Evolutionary conservation across 257 asterid species (phyloP).

Genomic region (Solanum sparsipilum): DNA sequence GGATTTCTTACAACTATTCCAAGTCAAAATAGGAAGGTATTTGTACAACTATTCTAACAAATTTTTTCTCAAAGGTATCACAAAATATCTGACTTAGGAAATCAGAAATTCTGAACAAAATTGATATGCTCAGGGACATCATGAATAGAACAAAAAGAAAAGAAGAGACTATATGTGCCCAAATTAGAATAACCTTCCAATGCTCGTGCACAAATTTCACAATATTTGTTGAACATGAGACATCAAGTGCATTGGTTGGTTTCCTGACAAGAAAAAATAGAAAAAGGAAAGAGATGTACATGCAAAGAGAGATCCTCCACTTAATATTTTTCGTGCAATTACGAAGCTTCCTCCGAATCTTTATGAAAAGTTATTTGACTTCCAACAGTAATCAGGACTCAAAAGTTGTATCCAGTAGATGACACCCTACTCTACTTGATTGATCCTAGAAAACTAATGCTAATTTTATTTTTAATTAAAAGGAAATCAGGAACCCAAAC

Average conservation of each 20-base stretch:
- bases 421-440: background rate
- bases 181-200: background rate
- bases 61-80: too few species aligned
- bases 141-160: background rate
- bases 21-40: too few species aligned
- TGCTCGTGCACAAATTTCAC: background rate
- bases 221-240: background rate
- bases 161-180: background rate
- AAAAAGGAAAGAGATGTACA: background rate
- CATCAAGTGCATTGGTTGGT: background rate
- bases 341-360: too few species aligned
- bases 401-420: background rate
- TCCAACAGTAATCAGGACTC: too few species aligned
- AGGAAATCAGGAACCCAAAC: background rate
- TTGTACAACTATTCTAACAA: too few species aligned
- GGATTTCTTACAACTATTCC: too few species aligned
- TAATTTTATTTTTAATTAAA: background rate
- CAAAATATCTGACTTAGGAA: too few species aligned
- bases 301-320: background rate
- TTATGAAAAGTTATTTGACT: too few species aligned
- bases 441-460: background rate
- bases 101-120: too few species aligned
- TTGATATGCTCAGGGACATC: background rate
- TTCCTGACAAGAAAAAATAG: background rate
- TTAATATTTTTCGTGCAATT: too few species aligned